A percentile compares a stretch with the other conserved stretches of the same genome.
Evolutionary conservation across 2,329 filamentous ascomycete species (phyloP).

Genomic region (Colletotrichum navitas): DNA sequence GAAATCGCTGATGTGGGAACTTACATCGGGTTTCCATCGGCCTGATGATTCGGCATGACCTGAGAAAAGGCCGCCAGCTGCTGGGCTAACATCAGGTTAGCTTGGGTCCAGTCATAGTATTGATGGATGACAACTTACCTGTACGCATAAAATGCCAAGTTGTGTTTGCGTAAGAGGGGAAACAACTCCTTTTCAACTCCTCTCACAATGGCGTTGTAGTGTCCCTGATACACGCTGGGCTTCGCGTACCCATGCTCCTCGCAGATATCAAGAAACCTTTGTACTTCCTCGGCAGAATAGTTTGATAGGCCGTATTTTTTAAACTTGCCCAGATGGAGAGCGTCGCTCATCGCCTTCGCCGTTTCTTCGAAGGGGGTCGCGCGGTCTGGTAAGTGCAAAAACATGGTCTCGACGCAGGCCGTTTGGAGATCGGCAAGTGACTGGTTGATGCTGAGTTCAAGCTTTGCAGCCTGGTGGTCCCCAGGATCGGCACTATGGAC

Average conservation of each 20-base stretch:
- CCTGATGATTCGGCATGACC: neutral
- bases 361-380: neutral
- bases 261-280: neutral
- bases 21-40: neutral
- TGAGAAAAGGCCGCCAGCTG: neutral
- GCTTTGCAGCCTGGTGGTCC: conserved; percentile 4
- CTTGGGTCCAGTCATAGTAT: neutral
- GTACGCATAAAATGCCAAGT: neutral
- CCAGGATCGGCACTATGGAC: conserved; percentile 2
- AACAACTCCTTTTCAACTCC: conserved; percentile 6
- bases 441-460: neutral
- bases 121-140: neutral
- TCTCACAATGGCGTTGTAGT: conserved; percentile 3
- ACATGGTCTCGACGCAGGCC: neutral
- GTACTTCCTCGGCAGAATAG: conserved; percentile 1
- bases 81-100: neutral
- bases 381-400: conserved; percentile 2
- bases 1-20: neutral
- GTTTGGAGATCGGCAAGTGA: neutral
- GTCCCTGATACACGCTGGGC: conserved; percentile 2
- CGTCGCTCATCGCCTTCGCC: neutral
- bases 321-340: neutral
- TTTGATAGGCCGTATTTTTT: conserved; percentile 1
- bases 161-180: neutral
- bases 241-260: neutral